Evolutionary conservation across 2,329 filamentous ascomycete species (phyloP), one percentile per base, ranked within the genome.

Genomic region (Sporothrix mexicana): DNA sequence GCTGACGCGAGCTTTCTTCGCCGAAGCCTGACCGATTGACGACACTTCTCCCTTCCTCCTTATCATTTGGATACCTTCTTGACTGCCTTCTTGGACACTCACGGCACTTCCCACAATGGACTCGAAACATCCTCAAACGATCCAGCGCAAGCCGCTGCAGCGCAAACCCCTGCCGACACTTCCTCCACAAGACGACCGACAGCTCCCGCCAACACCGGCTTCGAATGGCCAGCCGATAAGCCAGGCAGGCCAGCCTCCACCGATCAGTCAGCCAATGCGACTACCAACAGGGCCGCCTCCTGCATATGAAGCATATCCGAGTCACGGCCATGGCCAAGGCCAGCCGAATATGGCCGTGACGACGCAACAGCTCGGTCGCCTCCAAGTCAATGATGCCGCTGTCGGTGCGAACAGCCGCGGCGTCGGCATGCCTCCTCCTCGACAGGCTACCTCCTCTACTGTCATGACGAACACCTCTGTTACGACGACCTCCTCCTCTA

Each of bases 111-210:
- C 9, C n/a, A 30, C n/a, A 8, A 62, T 55, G 70, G 59, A 66
- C 8, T n/a, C 43, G 47, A 36, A 47, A 41, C 51, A 53, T n/a
- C 23, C 41, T n/a, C 68, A 49, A 55, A 15, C 53, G 15, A 61
- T 70, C 41, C 68, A 70, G 53, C 68, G 68, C 36, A 70, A 70
- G 68, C 66, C 66, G 2, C 66, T 69, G 23, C 66, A 51, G 47
- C 66, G 66, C 47, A 69, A 69, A 25, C 68, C 68, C 20, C 12
- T 70, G 36, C 68, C 68, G 36, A 30, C 2, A 15, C 68, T 36
- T 1, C 68, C 49, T 15, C 45, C 66, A 51, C 47, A 55, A 41
- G 49, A 69, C 30, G 66, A 51, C 1, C 47, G 49, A 2, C 66
- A 41, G 13, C 47, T 69, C 10, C 69, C 69, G 8, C 69, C 55